phyloP scores from a whole-genome alignment of 257 asterid genomes.

The Salvia miltiorrhiza region DNA sequence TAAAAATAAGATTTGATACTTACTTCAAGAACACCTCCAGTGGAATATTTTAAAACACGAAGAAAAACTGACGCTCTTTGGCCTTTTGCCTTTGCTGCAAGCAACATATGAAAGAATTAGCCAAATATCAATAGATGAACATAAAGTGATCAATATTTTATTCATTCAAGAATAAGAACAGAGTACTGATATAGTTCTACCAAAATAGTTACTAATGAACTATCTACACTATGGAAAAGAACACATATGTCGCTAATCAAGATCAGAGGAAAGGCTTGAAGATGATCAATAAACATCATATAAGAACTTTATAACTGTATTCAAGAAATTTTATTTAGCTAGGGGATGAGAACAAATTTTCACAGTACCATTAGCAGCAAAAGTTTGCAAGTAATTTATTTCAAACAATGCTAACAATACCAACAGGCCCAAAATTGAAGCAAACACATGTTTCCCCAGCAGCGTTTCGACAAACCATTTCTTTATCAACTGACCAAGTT shows the following conservation, averaged over 20 bases:
- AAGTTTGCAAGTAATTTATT: not conserved
- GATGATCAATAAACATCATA: constrained; percentile 2
- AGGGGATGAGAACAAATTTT: not conserved
- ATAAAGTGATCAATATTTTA: not conserved
- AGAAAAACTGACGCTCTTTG: constrained; percentile 78
- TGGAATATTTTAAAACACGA: constrained; percentile 87
- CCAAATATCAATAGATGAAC: constrained; percentile 9
- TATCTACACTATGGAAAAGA: not conserved
- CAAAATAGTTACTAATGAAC: constrained; percentile 4
- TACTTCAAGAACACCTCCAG: constrained; percentile 96
- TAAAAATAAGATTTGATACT: constrained; percentile 12
- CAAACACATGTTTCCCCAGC: not conserved
- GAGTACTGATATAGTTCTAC: not conserved
- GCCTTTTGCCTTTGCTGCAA: constrained; percentile 77
- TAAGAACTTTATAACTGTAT: not conserved
- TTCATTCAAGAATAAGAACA: not conserved
- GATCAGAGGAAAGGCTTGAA: constrained; percentile 5
- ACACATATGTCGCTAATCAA: not conserved
- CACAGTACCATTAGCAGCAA: not conserved
- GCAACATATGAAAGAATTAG: constrained; percentile 9
- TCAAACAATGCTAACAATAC: not conserved
- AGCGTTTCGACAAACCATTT: not conserved
- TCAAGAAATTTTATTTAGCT: not conserved
- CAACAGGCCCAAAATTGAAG: not conserved
- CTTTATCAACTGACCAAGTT: not conserved